Evolutionary conservation across 176 grass and related monocot genomes (phyloP).

Genomic region (Dendrocalamus sinicus): DNA sequence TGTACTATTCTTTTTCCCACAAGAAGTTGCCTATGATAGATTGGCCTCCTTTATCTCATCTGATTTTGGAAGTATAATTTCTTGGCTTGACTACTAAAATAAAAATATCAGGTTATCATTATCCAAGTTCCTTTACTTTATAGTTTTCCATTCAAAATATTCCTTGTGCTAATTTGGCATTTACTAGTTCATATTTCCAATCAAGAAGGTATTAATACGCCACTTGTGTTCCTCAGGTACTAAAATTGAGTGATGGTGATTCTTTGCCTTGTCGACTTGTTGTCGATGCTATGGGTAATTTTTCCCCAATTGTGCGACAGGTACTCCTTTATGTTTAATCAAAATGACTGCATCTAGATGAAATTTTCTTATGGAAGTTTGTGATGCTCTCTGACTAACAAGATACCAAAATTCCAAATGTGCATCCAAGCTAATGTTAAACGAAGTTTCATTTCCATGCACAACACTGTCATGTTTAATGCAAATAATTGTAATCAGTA

Average conservation of each 20-base stretch:
- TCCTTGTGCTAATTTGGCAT: neutral
- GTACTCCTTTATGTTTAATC: conserved; percentile 46
- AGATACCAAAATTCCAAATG: neutral
- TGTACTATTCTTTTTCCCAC: neutral
- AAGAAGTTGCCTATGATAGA: conserved; percentile 4
- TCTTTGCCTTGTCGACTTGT: conserved; percentile 63
- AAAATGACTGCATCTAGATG: conserved; percentile 1
- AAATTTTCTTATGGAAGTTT: neutral
- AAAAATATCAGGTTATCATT: neutral
- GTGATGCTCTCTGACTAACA: neutral
- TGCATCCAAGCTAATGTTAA: conserved; percentile 12
- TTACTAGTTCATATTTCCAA: conserved; percentile 10
- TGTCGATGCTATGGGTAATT: conserved; percentile 96
- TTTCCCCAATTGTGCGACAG: conserved; percentile 90
- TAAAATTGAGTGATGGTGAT: conserved; percentile 68
- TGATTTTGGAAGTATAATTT: conserved; percentile 10
- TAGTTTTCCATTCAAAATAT: neutral
- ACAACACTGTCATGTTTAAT: neutral
- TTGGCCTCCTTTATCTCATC: neutral
- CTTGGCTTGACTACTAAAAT: neutral
- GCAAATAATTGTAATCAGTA: neutral
- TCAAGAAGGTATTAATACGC: conserved; percentile 19
- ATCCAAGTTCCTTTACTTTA: neutral
- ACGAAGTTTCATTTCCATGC: conserved; percentile 8
- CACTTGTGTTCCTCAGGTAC: conserved; percentile 51